These are phyloP conservation scores for Boletus rubroflammeus DNA, from an alignment of 768 basidiomycete species.

Conservation along the genomic window DNA sequence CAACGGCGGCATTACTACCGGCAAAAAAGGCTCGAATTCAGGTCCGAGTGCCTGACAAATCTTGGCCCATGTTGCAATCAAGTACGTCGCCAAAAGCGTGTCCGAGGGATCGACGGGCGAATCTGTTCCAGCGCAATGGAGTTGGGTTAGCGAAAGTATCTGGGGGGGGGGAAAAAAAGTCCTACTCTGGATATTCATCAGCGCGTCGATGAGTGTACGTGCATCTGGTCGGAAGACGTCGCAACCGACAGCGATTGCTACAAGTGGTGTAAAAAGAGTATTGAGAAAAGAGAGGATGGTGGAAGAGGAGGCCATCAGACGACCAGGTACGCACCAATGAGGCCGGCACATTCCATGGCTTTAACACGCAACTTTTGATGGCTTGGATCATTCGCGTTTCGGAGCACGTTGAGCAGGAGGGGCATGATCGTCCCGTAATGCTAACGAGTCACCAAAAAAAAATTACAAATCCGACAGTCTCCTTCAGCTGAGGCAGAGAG, in stretches of 20 bases:
- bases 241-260: constrained; percentile 83
- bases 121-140: constrained; percentile 37
- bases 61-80: constrained; percentile 87
- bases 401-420: constrained; percentile 68
- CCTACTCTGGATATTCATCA: constrained; percentile 77
- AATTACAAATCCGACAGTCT: not conserved
- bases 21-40: constrained; percentile 85
- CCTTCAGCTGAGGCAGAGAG: not conserved
- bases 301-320: too few species aligned
- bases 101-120: constrained; percentile 67
- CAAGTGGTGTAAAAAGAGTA: not conserved
- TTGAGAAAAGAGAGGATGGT: too few species aligned
- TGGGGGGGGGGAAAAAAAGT: not conserved
- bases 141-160: not conserved
- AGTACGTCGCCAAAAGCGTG: constrained; percentile 66
- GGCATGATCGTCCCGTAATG: constrained; percentile 82
- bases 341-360: constrained; percentile 88
- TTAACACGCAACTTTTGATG: constrained; percentile 71
- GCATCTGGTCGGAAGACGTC: constrained; percentile 78
- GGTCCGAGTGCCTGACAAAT: constrained; percentile 80
- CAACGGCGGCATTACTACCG: constrained; percentile 78
- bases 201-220: constrained; percentile 60
- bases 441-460: constrained; percentile 31
- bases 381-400: constrained; percentile 63
- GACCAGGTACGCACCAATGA: constrained; percentile 58